A percentile compares a stretch with the other conserved stretches of the same genome.
Conservation (phyloP, 352 stramenopile species). For the Phytophthora ramorum region DNA sequence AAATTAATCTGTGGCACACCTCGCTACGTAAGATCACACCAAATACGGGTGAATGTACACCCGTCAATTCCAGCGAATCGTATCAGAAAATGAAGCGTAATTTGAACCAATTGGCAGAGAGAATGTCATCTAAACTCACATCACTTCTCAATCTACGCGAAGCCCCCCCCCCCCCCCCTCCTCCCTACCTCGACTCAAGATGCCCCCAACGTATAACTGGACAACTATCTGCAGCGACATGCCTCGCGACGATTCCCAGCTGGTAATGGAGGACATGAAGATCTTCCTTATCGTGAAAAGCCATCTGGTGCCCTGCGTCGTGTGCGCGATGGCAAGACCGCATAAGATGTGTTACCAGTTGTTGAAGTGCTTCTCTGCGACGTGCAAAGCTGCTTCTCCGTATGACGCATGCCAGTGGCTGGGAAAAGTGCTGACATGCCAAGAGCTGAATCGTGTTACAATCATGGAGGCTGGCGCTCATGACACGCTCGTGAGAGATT, state of each 20-base stretch:
- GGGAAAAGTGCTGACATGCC: slow-evolving; percentile 2
- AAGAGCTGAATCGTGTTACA: slow-evolving; percentile 2
- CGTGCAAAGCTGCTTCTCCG: not conserved
- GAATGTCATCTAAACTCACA: no score
- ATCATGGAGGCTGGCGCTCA: not conserved
- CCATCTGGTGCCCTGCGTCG: slow-evolving; percentile 1
- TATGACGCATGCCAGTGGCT: not conserved
- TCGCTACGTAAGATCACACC: not conserved
- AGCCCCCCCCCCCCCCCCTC: no score
- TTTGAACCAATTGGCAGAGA: no score
- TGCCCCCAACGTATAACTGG: not conserved
- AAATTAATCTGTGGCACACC: not conserved
- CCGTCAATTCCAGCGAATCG: not conserved
- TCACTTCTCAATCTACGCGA: no score
- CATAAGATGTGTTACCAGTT: slow-evolving; percentile 11
- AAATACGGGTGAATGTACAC: not conserved
- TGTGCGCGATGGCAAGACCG: not conserved
- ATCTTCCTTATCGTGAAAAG: slow-evolving; percentile 1
- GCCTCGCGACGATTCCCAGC: slow-evolving; percentile 3
- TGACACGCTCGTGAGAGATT: not conserved
- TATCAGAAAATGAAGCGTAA: not conserved
- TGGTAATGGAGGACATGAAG: slow-evolving; percentile 15
- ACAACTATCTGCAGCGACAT: slow-evolving; percentile 5
- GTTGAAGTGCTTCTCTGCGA: not conserved
- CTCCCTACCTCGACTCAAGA: no score